Percentiles rank a stretch among this genome's conserved stretches.
These are phyloP conservation scores for Casuarina glauca DNA, from an alignment of 306 rosid genomes.

Conservation along the genomic window DNA sequence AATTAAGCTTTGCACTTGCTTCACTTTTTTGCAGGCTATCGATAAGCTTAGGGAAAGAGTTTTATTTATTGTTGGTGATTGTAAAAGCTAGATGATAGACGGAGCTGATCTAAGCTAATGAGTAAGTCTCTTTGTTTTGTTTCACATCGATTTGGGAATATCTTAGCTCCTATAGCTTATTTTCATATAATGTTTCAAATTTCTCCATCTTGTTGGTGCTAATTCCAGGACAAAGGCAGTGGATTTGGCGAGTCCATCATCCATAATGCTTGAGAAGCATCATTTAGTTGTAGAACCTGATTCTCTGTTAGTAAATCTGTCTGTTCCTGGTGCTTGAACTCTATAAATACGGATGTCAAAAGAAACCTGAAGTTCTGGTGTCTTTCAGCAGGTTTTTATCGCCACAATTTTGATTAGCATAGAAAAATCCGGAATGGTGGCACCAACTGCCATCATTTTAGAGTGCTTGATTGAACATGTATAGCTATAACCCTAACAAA, in stretches of 20 bases:
- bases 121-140: slow-evolving; percentile 13
- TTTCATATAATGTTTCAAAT: neutral
- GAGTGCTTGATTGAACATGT: slow-evolving; percentile 3
- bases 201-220: neutral
- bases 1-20: slow-evolving; percentile 7
- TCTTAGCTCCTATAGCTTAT: neutral
- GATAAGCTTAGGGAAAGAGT: slow-evolving; percentile 44
- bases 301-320: neutral
- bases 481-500: neutral
- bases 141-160: neutral
- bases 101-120: neutral
- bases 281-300: neutral
- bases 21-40: slow-evolving; percentile 48
- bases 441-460: neutral
- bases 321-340: neutral
- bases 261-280: neutral
- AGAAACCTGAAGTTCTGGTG: neutral
- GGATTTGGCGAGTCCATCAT: slow-evolving; percentile 1
- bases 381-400: neutral
- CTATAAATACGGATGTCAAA: neutral
- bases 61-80: slow-evolving; percentile 28
- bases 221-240: neutral
- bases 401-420: neutral
- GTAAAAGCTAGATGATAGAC: slow-evolving; percentile 27
- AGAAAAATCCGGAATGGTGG: no score